These are phyloP conservation scores for Erysiphe pulchra DNA, from an alignment of 2,329 filamentous ascomycete species.

Conservation along the genomic window DNA sequence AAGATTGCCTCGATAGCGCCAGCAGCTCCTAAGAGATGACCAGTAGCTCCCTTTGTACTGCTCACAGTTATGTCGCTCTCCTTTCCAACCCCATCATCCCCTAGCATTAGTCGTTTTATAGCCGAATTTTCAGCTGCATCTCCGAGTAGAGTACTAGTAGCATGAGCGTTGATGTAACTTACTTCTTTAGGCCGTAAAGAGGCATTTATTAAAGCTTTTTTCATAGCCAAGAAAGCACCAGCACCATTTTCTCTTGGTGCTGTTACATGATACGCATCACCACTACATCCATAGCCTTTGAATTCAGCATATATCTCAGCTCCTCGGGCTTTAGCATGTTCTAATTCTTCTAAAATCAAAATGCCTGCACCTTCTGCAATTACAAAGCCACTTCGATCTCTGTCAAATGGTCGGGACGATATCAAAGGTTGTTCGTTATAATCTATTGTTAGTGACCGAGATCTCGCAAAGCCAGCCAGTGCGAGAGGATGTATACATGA, in stretches of 20 bases:
- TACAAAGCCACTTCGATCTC: constrained; percentile 58
- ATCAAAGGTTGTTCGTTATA: constrained; percentile 47
- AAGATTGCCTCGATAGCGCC: constrained; percentile 81
- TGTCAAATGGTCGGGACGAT: constrained; percentile 74
- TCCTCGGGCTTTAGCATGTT: constrained; percentile 58
- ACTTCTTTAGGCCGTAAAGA: constrained; percentile 40
- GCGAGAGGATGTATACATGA: constrained; percentile 89
- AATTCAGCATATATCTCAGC: constrained; percentile 75
- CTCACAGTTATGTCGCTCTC: constrained; percentile 53
- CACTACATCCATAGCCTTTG: constrained; percentile 68
- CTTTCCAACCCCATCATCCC: constrained; percentile 35
- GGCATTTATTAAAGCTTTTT: constrained; percentile 50
- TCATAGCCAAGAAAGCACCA: constrained; percentile 70
- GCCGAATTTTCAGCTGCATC: constrained; percentile 73
- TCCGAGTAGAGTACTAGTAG: constrained; percentile 65
- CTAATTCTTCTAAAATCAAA: constrained; percentile 65
- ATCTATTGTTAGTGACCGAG: constrained; percentile 58
- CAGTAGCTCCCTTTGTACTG: constrained; percentile 81
- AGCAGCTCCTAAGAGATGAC: constrained; percentile 75
- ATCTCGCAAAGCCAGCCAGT: constrained; percentile 72
- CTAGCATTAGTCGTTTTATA: constrained; percentile 52
- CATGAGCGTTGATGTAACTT: constrained; percentile 89
- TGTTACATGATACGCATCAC: constrained; percentile 84
- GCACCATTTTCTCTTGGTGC: constrained; percentile 61
- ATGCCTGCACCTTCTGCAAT: constrained; percentile 82